Percentiles rank a stretch among this genome's conserved stretches.
Evolutionary conservation across 2,329 filamentous ascomycete genomes (phyloP).

Genomic region (Blastomyces percursus): DNA sequence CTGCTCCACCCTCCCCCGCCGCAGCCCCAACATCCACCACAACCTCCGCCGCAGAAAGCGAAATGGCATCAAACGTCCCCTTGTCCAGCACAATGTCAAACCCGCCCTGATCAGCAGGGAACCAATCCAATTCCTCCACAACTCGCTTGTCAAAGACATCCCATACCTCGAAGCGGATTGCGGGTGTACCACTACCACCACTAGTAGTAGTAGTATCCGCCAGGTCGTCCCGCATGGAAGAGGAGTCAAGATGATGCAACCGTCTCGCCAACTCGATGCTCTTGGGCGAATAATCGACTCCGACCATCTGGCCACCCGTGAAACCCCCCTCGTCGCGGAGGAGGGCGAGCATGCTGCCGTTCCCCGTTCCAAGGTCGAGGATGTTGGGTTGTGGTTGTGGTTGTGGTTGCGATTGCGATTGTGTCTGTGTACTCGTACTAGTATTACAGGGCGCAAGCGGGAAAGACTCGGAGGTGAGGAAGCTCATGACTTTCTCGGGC

Average conservation of each 20-base stretch:
- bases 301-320: constrained; percentile 55
- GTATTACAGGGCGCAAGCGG: constrained; percentile 34
- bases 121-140: constrained; percentile 25
- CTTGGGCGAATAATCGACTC: constrained; percentile 73
- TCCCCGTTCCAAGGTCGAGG: constrained; percentile 85
- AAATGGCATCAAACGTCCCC: constrained; percentile 93
- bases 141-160: constrained; percentile 45
- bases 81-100: constrained; percentile 97
- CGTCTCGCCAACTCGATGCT: constrained; percentile 63
- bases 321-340: constrained; percentile 57
- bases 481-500: constrained; percentile 65
- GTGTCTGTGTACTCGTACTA: constrained; percentile 3
- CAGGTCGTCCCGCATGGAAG: constrained; percentile 49
- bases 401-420: constrained; percentile 7
- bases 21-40: constrained; percentile 7
- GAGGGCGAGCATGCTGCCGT: constrained; percentile 82
- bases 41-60: constrained; percentile 41
- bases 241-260: constrained; percentile 37
- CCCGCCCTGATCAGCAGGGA: constrained; percentile 37
- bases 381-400: constrained; percentile 37
- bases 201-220: constrained; percentile 27
- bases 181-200: constrained; percentile 46
- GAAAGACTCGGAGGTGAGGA: constrained; percentile 45
- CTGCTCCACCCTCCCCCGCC: not conserved
- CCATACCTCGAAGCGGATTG: constrained; percentile 49